Percentiles rank a stretch among this genome's conserved stretches.
Conservation (phyloP, 106 monocot genomes). For the Allium cepa region DNA sequence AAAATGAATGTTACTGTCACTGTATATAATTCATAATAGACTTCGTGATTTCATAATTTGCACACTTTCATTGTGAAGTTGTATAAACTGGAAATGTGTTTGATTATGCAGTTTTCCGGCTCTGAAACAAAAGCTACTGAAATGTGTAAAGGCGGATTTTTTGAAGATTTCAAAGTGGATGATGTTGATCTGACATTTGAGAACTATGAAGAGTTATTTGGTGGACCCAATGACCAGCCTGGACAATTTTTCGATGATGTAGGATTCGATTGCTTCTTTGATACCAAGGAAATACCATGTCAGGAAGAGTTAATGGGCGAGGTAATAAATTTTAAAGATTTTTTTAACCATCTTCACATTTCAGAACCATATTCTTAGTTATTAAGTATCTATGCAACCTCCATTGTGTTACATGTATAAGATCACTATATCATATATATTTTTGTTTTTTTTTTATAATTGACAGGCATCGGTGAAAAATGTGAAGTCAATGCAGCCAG, state of each 20-base stretch:
- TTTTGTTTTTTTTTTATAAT: constrained; percentile 1
- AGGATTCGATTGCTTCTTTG: constrained; percentile 34
- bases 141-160: constrained; percentile 28
- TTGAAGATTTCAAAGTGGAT: constrained; percentile 47
- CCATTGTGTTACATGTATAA: neutral
- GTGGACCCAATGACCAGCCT: constrained; percentile 17
- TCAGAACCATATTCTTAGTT: too few relatives aligned
- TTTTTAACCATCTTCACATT: too few relatives aligned
- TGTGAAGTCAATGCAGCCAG: constrained; percentile 28
- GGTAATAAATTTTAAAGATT: constrained; percentile 17
- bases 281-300: constrained; percentile 23
- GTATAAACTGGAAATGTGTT: constrained; percentile 3
- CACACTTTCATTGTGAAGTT: neutral
- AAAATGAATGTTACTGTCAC: neutral
- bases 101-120: constrained; percentile 26
- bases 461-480: constrained; percentile 25
- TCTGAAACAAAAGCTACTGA: constrained; percentile 20
- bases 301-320: constrained; percentile 20
- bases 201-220: constrained; percentile 52
- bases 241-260: constrained; percentile 36
- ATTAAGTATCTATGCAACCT: neutral
- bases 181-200: constrained; percentile 45
- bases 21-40: neutral
- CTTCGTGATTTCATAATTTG: too few relatives aligned
- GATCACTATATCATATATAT: neutral